Evolutionary conservation across 108 stramenopile genomes (phyloP), one percentile per base, ranked within the genome.

Genomic region (Stephanodiscus triporus): DNA sequence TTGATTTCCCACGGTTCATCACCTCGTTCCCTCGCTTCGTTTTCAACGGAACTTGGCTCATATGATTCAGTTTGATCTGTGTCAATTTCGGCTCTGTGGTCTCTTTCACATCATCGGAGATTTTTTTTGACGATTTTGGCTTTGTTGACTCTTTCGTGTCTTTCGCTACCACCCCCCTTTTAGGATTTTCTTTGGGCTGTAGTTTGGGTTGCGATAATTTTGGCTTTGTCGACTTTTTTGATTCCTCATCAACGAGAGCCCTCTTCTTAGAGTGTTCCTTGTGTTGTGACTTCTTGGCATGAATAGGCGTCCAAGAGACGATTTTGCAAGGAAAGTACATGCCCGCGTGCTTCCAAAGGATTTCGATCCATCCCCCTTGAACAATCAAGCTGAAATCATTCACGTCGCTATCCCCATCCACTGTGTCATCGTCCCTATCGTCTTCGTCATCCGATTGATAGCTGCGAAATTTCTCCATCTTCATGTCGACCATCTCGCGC

Each of bases 221-320:
- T 45, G 43, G 16, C 43, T 16, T 45, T 45, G 43, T 45, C 14
- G 16, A 16, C 38, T 29, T 10, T 61, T 61, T 61, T 37, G 20
- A 8, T 61, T 10, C 11, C 37, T 10, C 38, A 9, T 61, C 24
- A 2, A 17, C 34, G 22, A 10, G 2, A 9, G 38, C 11, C 22
- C 38, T 61, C 55, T 54, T 27, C 22, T 30, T 27, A 47, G 57
- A 59, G 36, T 13, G 24, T 29, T 42, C 32, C 58, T 57, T 56
- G 42, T 22, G 26, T 11, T 30, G 27, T 19, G 37, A 14, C 47
- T 23, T 48, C 37, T 30, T 36, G 37, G 60, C 36, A 38, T 14
- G 5, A n/a, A 78, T 36, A 23, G 77, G 70, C 24, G 70, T 63
- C 77, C 77, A 78, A 37, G 69, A 78, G 38, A 78, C 66, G 19